Evolutionary conservation across 2,329 filamentous ascomycete genomes (phyloP).

Genomic region (Trichoderma atrobrunneum): DNA sequence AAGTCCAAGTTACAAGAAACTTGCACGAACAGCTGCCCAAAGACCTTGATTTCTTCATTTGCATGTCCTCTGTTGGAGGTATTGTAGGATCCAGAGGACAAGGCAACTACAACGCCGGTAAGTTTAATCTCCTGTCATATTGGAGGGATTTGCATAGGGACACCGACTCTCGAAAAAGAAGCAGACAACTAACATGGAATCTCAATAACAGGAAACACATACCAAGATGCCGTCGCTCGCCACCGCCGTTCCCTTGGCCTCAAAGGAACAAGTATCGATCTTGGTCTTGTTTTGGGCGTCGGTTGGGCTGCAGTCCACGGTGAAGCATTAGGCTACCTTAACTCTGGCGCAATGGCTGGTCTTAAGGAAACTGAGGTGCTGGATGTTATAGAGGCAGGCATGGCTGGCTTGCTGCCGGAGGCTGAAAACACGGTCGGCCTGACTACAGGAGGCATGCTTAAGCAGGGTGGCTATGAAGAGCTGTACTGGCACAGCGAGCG

Average conservation of each 20-base stretch:
- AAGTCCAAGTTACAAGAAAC: background rate
- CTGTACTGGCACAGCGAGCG: background rate
- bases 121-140: fast-evolving
- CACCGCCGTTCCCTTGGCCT: background rate
- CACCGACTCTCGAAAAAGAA: background rate
- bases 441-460: background rate
- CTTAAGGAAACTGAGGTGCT: background rate
- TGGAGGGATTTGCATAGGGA: background rate
- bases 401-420: background rate
- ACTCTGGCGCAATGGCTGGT: background rate
- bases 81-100: background rate
- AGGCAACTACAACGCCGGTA: background rate
- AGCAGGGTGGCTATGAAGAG: background rate
- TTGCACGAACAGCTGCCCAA: background rate
- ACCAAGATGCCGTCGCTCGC: background rate
- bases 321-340: background rate
- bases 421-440: background rate
- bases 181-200: background rate
- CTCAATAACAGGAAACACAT: background rate
- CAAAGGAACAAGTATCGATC: background rate
- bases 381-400: background rate
- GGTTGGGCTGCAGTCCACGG: background rate
- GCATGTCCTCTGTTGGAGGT: background rate
- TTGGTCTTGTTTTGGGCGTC: background rate
- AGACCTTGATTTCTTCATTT: background rate